Evolutionary conservation across 257 asterid species (phyloP).

Genomic region (Oldenlandia corymbosa): DNA sequence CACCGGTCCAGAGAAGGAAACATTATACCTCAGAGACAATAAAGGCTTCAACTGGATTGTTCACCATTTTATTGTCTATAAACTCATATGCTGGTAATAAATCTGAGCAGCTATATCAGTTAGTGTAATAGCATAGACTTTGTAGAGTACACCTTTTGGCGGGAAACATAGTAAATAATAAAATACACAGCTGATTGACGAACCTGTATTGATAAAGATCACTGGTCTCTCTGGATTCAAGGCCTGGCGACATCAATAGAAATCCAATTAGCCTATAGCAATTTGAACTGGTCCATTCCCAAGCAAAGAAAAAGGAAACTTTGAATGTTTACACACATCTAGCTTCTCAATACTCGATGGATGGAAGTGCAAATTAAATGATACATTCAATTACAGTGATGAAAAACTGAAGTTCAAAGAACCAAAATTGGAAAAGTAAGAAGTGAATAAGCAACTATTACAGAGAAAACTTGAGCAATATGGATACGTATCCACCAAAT

Average conservation of each 20-base stretch:
- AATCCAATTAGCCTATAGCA: neutral
- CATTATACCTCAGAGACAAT: conserved; percentile 63
- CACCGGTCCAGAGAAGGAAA: neutral
- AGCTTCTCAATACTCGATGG: neutral
- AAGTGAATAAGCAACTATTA: neutral
- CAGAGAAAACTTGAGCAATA: neutral
- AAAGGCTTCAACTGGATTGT: conserved; percentile 76
- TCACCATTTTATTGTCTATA: conserved; percentile 53
- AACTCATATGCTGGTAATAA: conserved; percentile 70
- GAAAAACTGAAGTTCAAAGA: neutral
- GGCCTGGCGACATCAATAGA: conserved; percentile 38
- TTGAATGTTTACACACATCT: neutral
- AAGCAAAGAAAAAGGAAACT: neutral
- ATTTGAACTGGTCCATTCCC: neutral
- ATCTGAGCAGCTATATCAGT: conserved; percentile 35
- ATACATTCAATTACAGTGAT: neutral
- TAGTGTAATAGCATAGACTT: conserved; percentile 9
- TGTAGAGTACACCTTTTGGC: conserved; percentile 3
- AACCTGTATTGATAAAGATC: conserved; percentile 86
- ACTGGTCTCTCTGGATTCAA: conserved; percentile 70
- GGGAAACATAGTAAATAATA: conserved; percentile 14
- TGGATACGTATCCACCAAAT: neutral
- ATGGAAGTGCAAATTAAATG: neutral
- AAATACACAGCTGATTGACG: conserved; percentile 13
- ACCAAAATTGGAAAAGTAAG: neutral